These are phyloP conservation scores for Sporothrix brasiliensis DNA, from an alignment of 2,329 filamentous ascomycete species.

Conservation along the genomic window DNA sequence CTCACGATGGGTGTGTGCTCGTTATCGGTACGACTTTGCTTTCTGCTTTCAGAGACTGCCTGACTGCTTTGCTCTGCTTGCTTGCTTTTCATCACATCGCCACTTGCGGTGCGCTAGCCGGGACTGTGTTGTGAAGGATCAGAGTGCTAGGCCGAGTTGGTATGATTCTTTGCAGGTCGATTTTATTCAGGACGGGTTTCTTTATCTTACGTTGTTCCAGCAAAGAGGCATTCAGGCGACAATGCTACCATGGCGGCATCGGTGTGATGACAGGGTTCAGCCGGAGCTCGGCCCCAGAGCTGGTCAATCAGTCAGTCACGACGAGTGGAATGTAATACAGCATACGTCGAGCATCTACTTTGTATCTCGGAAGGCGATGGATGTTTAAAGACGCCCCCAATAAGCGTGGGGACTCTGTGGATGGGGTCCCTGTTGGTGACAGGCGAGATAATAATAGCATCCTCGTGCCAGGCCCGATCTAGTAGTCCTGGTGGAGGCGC, in stretches of 20 bases:
- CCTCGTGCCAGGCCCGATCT: not conserved
- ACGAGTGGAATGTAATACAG: too few relatives aligned
- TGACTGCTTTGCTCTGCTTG: not conserved
- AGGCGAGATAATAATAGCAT: conserved; percentile 21
- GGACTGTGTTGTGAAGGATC: not conserved
- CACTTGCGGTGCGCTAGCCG: conserved; percentile 13
- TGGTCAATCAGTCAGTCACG: not conserved
- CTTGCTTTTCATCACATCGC: not conserved
- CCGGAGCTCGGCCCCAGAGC: not conserved
- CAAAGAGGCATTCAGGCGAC: conserved; percentile 1
- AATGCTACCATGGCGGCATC: conserved; percentile 15
- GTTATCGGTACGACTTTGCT: too few relatives aligned
- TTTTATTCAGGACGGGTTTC: not conserved
- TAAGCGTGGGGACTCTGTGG: not conserved
- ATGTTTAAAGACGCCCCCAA: not conserved
- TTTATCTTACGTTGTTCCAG: not conserved
- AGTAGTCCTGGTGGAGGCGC: not conserved
- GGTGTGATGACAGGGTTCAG: conserved; percentile 3
- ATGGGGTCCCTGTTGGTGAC: conserved; percentile 5
- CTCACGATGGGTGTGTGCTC: not conserved
- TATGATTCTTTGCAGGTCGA: not conserved
- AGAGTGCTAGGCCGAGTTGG: conserved; percentile 13
- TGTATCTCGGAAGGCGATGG: too few relatives aligned
- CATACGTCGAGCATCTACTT: too few relatives aligned
- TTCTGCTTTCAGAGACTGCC: not conserved